phyloP scores from a whole-genome alignment of 202 grass and related monocot species.

The Setaria viridis region DNA sequence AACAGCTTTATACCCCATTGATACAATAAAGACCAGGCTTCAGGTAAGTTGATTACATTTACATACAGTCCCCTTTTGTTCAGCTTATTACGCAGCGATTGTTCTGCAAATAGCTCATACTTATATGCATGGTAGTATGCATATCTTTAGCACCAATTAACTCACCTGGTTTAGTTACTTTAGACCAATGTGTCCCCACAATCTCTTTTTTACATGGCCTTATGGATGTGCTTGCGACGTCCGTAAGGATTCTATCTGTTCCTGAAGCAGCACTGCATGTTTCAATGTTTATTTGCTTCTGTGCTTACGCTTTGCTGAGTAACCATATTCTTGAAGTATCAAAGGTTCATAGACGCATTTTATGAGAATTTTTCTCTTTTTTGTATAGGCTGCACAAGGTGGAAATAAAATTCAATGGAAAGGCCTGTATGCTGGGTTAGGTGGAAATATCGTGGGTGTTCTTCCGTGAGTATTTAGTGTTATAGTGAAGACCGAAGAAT shows the following conservation, averaged over 20 bases:
- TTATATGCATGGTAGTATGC: neutral
- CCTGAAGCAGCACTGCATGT: neutral
- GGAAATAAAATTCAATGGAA: slow-evolving; percentile 73
- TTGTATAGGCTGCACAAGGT: slow-evolving; percentile 60
- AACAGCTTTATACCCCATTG: slow-evolving; percentile 81
- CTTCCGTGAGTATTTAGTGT: slow-evolving; percentile 68
- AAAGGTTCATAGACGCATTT: neutral
- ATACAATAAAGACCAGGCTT: slow-evolving; percentile 93
- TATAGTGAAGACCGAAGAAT: neutral
- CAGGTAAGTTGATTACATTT: slow-evolving; percentile 52
- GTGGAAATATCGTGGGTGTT: slow-evolving; percentile 74
- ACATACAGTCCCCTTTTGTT: neutral
- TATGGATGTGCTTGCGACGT: neutral
- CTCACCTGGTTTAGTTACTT: slow-evolving; percentile 2
- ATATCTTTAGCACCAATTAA: neutral
- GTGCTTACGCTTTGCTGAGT: neutral
- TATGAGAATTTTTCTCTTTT: neutral
- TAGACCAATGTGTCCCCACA: neutral
- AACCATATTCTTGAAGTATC: neutral
- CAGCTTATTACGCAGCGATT: neutral
- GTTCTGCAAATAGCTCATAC: neutral
- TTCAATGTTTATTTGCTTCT: neutral
- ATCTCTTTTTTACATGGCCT: neutral
- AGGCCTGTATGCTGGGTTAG: slow-evolving; percentile 74
- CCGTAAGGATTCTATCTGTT: neutral